Conservation (phyloP, 805 yeast genomes). For the Yarrowia sp. region DNA sequence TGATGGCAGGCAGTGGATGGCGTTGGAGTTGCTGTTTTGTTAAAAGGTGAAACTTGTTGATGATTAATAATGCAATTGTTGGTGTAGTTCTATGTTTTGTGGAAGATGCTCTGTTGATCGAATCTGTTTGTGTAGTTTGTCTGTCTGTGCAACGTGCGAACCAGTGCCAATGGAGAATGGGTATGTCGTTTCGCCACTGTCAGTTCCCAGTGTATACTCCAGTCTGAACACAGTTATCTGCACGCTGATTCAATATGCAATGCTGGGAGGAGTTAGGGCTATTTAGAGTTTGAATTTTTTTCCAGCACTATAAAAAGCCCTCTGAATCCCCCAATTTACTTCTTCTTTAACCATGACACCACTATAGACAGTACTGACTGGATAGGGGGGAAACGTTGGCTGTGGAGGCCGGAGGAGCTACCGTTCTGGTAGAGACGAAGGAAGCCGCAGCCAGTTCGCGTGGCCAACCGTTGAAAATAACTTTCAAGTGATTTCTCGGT, state of each 20-base stretch:
- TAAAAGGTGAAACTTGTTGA: background rate
- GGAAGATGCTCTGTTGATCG: background rate
- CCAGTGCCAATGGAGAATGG: background rate
- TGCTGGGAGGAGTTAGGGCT: constrained; percentile 25
- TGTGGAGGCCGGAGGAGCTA: constrained; percentile 33
- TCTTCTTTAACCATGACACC: constrained; percentile 36
- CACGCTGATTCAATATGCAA: constrained; percentile 19
- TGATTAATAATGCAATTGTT: constrained; percentile 8
- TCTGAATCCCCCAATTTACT: background rate
- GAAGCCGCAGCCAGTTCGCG: constrained; percentile 34
- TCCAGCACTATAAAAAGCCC: constrained; percentile 9
- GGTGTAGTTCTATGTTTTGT: background rate
- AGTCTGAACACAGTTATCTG: constrained; percentile 19
- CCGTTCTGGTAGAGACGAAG: constrained; percentile 37
- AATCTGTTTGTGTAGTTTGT: background rate
- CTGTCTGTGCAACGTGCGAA: constrained; percentile 7
- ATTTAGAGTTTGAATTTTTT: constrained; percentile 20
- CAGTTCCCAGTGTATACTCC: constrained; percentile 13
- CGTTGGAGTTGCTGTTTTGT: constrained; percentile 1
- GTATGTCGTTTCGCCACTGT: constrained; percentile 14
- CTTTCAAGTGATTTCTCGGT: constrained; percentile 39
- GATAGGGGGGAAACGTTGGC: constrained; percentile 38
- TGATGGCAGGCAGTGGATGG: background rate
- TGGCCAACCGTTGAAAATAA: constrained; percentile 37
- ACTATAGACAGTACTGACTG: constrained; percentile 40